These are phyloP conservation scores for Agrocybe praecox DNA, from an alignment of 768 basidiomycete species.

Conservation along the genomic window DNA sequence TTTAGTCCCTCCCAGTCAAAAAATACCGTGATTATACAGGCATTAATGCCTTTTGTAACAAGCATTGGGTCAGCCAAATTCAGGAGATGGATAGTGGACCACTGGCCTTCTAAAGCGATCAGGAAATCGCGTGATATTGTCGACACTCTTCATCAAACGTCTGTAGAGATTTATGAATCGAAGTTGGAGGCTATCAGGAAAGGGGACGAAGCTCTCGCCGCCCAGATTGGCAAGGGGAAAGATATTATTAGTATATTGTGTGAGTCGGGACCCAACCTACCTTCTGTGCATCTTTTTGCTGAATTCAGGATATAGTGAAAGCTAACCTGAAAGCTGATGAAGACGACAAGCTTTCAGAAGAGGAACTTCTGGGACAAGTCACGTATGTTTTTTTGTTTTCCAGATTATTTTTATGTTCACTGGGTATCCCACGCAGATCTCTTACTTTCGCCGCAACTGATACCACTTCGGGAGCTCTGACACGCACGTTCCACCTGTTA, in stretches of 20 bases:
- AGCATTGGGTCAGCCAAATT: constrained; percentile 30
- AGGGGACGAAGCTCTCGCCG: constrained; percentile 32
- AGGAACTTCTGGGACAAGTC: constrained; percentile 37
- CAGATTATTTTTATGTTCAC: neutral
- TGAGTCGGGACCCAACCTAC: constrained; percentile 18
- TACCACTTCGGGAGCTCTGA: constrained; percentile 41
- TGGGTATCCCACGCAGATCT: neutral
- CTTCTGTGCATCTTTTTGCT: neutral
- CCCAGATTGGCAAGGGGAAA: constrained; percentile 37
- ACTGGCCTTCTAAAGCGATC: constrained; percentile 32
- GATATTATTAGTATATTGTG: constrained; percentile 47
- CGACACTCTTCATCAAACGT: constrained; percentile 34
- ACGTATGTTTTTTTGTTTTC: constrained; percentile 17
- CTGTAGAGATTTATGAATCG: constrained; percentile 32
- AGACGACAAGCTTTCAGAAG: constrained; percentile 33
- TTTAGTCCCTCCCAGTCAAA: neutral
- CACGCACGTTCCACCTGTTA: constrained; percentile 34
- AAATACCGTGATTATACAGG: neutral
- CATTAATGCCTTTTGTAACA: constrained; percentile 17
- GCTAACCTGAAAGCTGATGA: constrained; percentile 32
- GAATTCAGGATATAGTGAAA: constrained; percentile 25
- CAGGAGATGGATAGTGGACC: constrained; percentile 32
- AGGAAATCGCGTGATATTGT: constrained; percentile 35
- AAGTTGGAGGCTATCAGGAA: constrained; percentile 35
- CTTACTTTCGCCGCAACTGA: constrained; percentile 41